Evolutionary conservation across 768 basidiomycete genomes (phyloP), one percentile per base, ranked within the genome.

Genomic region (Obba rivulosa): DNA sequence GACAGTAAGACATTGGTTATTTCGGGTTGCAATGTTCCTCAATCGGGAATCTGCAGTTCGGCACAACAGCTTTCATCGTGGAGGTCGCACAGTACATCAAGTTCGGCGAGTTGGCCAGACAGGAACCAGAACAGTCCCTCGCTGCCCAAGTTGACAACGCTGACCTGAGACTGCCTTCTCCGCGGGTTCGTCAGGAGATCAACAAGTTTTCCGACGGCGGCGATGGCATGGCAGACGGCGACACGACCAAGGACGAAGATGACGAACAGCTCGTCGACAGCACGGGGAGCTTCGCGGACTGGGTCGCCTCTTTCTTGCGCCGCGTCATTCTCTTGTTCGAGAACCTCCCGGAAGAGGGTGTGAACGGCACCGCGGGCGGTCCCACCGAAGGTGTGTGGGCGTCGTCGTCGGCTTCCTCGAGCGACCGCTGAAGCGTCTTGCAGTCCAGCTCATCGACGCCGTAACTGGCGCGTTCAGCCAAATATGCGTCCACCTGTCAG

Each of bases 271-370:
- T 92, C 8, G 77, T 78, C 68, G 81, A 87, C 49, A 78, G 83
- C 18, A 88, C 89, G 14, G 76, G 79, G 2, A 79, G 76, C 31
- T 88, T 92, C 58, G 79, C 87, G 1, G 85, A 86, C 57, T 92
- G 91, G 91, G 74, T 92, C 7, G 74, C 84, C n/a, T 81, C 74
- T 54, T 89, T 92, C 64, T 74, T 93, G 48, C 79, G 83, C 4
- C 71, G 87, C 40, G 85, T 92, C 9, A 82, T 93, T 28, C 77
- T 85, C 47, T 69, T 93, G 4, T 78, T 92, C 51, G 87, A 90
- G 63, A 92, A 91, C 58, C 71, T 94, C 17, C 90, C 92, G 0
- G 90, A 92, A 50, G 90, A 92, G 64, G 81, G 86, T 43, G 65
- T 76, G 45, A 73, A 79, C 56, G 79, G 80, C 5, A 70, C 76